Base-by-base conservation (phyloP, 2,329 filamentous ascomycete species). In the Ascochyta lentis region DNA sequence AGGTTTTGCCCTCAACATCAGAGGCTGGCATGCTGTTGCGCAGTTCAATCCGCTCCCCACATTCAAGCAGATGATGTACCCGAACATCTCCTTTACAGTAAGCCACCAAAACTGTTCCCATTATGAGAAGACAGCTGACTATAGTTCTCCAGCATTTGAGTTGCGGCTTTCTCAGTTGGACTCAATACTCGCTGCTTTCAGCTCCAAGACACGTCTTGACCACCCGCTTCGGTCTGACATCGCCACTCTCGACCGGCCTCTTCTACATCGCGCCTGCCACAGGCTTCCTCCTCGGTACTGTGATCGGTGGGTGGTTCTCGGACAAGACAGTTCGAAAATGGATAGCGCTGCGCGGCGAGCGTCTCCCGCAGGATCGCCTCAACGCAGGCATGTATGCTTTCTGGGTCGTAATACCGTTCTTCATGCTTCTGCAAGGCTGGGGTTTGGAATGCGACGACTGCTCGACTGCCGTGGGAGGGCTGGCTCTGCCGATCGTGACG, bases 401-500 rank as follows among this genome's bases (percentile, higher is more conserved):
- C 13, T 71, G 77, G 6, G 10, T 72, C 0, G 45, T 78, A 0
- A 54, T 77, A 1, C 76, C 76, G 0, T 34, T 72, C 0, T 63
- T 69, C 0, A 69, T 66, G 0, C 48, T 78, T 0, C 48, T 77
- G 0, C 77, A 76, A 26, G 76, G 76, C 0, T 78, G 76, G 76
- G 67, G 70, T 15, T 62, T 78, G 6, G 31, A 76, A 16, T 49
- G 70, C n/a, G 49, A 62, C n/a, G 37, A 71, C 4, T 58, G 54
- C 41, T 45, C 42, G 10, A 47, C 48, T 13, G 72, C 74, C 1
- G 39, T 51, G 31, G 50, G 31, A 5, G 71, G 75, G 2, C 61
- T 78, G 61, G 68, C 71, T 0, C 16, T 78, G 13, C 75, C 77
- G 0, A 68, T 76, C 19, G 59, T 76, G 1, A 68, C 65, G 6